These are phyloP conservation scores for Lepidium africanum DNA, from an alignment of 345 rosid genomes.

Conservation along the genomic window DNA sequence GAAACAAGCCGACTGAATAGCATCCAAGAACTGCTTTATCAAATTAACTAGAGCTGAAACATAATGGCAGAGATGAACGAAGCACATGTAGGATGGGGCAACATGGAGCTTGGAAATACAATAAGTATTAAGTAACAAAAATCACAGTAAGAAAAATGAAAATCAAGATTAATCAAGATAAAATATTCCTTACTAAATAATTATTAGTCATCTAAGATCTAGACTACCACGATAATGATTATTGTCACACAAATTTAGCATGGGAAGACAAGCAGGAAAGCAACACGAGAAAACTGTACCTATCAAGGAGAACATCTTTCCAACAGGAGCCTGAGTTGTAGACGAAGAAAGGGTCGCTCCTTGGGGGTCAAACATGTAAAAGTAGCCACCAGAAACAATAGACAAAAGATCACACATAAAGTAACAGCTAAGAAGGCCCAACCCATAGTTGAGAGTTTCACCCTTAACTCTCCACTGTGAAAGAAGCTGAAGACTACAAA, in stretches of 20 bases:
- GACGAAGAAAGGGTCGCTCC: slow-evolving; percentile 64
- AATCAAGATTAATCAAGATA: neutral
- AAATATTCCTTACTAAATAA: neutral
- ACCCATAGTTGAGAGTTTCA: slow-evolving; percentile 77
- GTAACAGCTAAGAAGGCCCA: slow-evolving; percentile 87
- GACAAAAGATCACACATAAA: slow-evolving; percentile 71
- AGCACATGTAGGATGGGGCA: neutral
- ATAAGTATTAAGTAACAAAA: neutral
- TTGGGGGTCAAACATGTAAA: slow-evolving; percentile 89
- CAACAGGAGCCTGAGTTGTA: slow-evolving; percentile 65
- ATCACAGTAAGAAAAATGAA: neutral
- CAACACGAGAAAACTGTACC: slow-evolving; percentile 37
- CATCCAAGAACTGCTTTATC: neutral
- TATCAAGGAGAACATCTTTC: slow-evolving; percentile 75
- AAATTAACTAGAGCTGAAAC: slow-evolving; percentile 6
- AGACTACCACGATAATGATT: neutral
- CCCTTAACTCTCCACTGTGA: slow-evolving; percentile 91
- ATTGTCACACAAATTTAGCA: neutral
- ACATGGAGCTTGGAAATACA: neutral
- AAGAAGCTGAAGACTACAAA: slow-evolving; percentile 84
- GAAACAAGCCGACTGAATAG: neutral
- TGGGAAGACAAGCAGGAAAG: neutral
- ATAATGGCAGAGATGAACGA: neutral
- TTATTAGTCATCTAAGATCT: neutral
- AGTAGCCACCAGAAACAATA: slow-evolving; percentile 73